Evolutionary conservation across 306 rosid genomes (phyloP).

Genomic region (Rosa chinensis): DNA sequence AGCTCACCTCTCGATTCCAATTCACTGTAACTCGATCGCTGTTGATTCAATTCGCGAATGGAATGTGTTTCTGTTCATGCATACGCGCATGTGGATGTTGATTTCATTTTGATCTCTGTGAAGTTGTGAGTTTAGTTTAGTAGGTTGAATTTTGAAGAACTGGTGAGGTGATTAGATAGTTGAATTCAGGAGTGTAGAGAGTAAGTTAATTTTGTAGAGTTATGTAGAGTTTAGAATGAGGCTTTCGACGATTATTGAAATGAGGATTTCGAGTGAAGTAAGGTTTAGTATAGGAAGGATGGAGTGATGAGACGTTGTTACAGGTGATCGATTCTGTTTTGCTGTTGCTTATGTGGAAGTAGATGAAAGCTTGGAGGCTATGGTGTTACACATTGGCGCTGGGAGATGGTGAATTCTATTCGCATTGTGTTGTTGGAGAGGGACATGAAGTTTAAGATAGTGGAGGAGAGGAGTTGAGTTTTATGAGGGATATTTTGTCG

Average conservation of each 20-base stretch:
- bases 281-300: background rate
- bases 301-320: background rate
- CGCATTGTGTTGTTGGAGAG: background rate
- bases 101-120: background rate
- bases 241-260: background rate
- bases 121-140: background rate
- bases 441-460: background rate
- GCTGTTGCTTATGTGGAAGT: background rate
- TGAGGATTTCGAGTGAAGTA: background rate
- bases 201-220: background rate
- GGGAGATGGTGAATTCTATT: background rate
- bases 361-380: background rate
- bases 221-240: background rate
- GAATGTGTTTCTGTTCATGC: background rate
- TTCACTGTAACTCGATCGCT: background rate
- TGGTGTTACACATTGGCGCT: background rate
- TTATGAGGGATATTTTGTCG: background rate
- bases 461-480: background rate
- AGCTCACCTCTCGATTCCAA: background rate
- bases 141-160: background rate
- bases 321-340: background rate
- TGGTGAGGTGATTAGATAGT: background rate
- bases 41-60: background rate
- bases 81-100: background rate
- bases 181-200: background rate